Evolutionary conservation across 2,329 filamentous ascomycete species (phyloP).

Genomic region (Diplodia corticola): DNA sequence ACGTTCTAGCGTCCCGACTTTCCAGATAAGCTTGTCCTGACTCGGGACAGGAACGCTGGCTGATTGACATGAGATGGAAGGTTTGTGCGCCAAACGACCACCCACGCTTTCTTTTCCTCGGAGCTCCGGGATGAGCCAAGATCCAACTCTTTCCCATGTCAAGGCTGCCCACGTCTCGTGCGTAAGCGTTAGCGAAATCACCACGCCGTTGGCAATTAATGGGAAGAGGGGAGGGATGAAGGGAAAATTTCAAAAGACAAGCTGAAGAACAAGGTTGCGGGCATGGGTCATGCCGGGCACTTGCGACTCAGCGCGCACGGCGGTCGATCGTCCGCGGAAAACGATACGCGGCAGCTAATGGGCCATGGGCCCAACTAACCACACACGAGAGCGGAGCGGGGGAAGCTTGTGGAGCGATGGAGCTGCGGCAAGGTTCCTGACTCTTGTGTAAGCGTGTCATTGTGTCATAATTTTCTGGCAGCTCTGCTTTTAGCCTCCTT

Average conservation of each 20-base stretch:
- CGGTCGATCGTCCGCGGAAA: slow-evolving; percentile 17
- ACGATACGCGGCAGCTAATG: slow-evolving; percentile 18
- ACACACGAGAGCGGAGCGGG: neutral
- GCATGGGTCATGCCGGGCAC: slow-evolving; percentile 7
- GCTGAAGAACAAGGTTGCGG: neutral
- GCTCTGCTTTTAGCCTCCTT: neutral
- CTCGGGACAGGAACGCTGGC: neutral
- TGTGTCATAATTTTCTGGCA: neutral
- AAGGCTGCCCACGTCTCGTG: neutral
- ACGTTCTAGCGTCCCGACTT: neutral
- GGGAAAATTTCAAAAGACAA: neutral
- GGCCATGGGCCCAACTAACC: neutral
- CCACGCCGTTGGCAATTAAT: neutral
- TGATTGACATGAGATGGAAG: neutral
- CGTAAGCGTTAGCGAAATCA: neutral
- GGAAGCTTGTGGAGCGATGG: neutral
- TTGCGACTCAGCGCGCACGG: neutral
- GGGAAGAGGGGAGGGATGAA: neutral
- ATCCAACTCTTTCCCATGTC: neutral
- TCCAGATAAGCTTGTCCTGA: neutral
- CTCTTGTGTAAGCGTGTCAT: neutral
- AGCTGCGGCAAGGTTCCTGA: slow-evolving; percentile 11
- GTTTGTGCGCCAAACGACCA: neutral
- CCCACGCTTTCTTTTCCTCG: neutral
- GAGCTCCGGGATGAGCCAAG: neutral